Evolutionary conservation across 371 early-diverging fungal genomes (phyloP).

Genomic region (Rhizopus delemar): DNA sequence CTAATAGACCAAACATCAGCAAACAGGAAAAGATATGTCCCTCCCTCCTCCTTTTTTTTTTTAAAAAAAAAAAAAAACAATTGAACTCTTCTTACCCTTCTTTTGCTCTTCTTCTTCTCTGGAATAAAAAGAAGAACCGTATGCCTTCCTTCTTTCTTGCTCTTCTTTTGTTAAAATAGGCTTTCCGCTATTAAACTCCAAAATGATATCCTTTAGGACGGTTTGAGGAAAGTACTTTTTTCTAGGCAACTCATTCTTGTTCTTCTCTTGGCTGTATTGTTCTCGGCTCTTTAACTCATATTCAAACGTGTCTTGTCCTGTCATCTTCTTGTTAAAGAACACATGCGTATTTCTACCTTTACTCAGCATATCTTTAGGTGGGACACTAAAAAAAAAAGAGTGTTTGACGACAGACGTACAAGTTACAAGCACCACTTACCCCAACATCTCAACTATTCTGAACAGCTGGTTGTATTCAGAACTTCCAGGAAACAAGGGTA

Average conservation of each 20-base stretch:
- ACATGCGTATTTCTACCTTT: slow-evolving; percentile 29
- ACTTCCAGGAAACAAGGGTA: slow-evolving; percentile 93
- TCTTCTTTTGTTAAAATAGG: slow-evolving; percentile 56
- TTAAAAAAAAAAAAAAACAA: background rate
- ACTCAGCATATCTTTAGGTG: slow-evolving; percentile 44
- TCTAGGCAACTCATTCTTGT: slow-evolving; percentile 75
- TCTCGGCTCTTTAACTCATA: slow-evolving; percentile 83
- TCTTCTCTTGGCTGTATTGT: slow-evolving; percentile 76
- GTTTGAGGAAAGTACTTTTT: slow-evolving; percentile 85
- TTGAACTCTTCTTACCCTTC: slow-evolving; percentile 8
- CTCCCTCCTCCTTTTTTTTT: too few relatives aligned
- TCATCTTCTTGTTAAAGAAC: slow-evolving; percentile 30
- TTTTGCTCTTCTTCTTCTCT: slow-evolving; percentile 13
- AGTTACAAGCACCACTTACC: slow-evolving; percentile 41
- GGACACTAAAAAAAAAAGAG: slow-evolving; percentile 14
- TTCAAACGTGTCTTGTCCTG: slow-evolving; percentile 40
- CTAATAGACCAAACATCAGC: slow-evolving; percentile 50
- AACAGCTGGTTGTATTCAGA: slow-evolving; percentile 93
- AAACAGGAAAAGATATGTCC: too few relatives aligned
- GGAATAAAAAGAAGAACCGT: background rate
- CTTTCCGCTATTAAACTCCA: slow-evolving; percentile 70
- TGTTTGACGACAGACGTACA: too few relatives aligned
- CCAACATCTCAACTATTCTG: slow-evolving; percentile 88
- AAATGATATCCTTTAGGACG: slow-evolving; percentile 79
- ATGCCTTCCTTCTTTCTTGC: slow-evolving; percentile 34